These are phyloP conservation scores for Ceratocystis huliohia DNA, from an alignment of 2,329 filamentous ascomycete genomes.

Conservation along the genomic window DNA sequence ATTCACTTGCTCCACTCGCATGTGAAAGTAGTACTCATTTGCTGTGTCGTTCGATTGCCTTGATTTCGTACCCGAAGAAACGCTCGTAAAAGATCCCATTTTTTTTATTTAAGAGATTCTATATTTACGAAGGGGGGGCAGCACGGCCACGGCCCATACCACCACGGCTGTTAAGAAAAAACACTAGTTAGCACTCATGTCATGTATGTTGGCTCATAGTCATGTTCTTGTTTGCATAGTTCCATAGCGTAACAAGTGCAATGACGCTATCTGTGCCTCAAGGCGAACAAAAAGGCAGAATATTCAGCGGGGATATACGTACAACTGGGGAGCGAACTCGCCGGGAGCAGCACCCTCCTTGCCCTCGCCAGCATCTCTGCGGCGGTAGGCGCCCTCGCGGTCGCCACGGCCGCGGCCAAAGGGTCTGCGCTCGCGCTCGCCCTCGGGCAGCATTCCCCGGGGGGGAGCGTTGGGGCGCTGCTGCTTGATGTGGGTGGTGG, in stretches of 20 bases:
- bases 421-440: slow-evolving; percentile 66
- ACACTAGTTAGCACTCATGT: slow-evolving; percentile 11
- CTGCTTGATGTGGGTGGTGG: slow-evolving; percentile 99
- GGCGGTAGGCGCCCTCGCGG: slow-evolving; percentile 82
- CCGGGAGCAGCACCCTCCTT: slow-evolving; percentile 88
- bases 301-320: slow-evolving; percentile 31
- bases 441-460: slow-evolving; percentile 94
- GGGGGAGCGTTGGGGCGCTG: slow-evolving; percentile 96
- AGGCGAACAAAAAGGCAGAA: slow-evolving; percentile 23
- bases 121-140: slow-evolving; percentile 53
- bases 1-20: slow-evolving; percentile 26
- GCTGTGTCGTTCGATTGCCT: slow-evolving; percentile 17
- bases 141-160: slow-evolving; percentile 82
- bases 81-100: slow-evolving; percentile 27
- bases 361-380: slow-evolving; percentile 72
- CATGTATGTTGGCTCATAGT: not conserved
- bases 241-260: not conserved
- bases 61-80: slow-evolving; percentile 33
- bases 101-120: slow-evolving; percentile 28
- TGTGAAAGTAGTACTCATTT: slow-evolving; percentile 15
- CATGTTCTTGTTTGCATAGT: not conserved
- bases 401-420: slow-evolving; percentile 69
- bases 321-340: slow-evolving; percentile 86
- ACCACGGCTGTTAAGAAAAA: slow-evolving; percentile 50
- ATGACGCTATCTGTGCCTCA: not conserved